These are phyloP conservation scores for Trichophyton verrucosum DNA, from an alignment of 2,329 filamentous ascomycete species.

Conservation along the genomic window DNA sequence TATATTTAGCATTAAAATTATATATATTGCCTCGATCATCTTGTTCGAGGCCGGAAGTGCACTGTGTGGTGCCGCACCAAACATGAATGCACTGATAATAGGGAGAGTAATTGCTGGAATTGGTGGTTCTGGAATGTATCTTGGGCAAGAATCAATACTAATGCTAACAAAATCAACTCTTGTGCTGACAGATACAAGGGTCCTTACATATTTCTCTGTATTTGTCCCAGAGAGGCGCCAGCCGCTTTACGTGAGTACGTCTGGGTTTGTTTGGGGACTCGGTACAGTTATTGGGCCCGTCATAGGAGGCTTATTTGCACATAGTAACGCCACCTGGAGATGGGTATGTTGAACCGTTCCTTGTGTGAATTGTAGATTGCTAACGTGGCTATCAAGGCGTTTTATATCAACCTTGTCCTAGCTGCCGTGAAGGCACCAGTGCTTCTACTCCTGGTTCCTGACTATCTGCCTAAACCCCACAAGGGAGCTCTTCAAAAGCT, in stretches of 20 bases:
- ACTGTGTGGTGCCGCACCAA: constrained; percentile 41
- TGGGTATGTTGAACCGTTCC: neutral
- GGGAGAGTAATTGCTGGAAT: constrained; percentile 40
- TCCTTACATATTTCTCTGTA: constrained; percentile 31
- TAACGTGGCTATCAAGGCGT: neutral
- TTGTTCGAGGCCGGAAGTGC: constrained; percentile 52
- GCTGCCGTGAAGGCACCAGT: constrained; percentile 2
- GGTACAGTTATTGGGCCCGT: constrained; percentile 8
- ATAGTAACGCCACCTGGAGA: constrained; percentile 6
- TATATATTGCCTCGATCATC: constrained; percentile 22
- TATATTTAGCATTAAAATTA: constrained; percentile 36
- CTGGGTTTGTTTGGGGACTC: constrained; percentile 6
- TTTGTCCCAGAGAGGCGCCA: constrained; percentile 5
- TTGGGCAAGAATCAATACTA: constrained; percentile 19
- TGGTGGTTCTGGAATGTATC: constrained; percentile 37
- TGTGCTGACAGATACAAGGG: constrained; percentile 29
- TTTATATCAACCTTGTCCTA: constrained; percentile 7
- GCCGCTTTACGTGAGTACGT: constrained; percentile 13
- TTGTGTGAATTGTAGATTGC: neutral
- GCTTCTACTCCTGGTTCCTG: constrained; percentile 3
- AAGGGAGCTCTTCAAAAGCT: constrained; percentile 15
- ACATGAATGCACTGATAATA: constrained; percentile 35
- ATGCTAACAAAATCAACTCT: constrained; percentile 20
- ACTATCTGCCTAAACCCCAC: neutral
- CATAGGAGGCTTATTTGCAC: constrained; percentile 6